A percentile compares a stretch with the other conserved stretches of the same genome.
Conservation (phyloP, 225 moss, liverwort and hornwort species). For the Marchantia paleacea region DNA sequence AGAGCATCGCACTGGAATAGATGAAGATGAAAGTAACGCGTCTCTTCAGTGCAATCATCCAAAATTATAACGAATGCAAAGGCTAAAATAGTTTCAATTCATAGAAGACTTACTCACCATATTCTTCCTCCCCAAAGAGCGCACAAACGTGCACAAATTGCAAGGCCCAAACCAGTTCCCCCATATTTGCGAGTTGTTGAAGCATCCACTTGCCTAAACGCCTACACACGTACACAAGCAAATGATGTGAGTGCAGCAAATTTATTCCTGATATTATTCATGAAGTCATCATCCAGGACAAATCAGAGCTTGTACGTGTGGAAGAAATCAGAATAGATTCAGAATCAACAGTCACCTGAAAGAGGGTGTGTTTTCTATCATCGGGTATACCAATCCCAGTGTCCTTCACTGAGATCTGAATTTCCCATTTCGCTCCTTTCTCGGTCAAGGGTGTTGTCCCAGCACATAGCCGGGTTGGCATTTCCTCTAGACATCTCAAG, state of each 20-base stretch:
- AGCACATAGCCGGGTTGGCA: background rate
- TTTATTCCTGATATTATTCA: background rate
- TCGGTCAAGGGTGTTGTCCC: background rate
- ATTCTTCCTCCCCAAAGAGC: constrained; percentile 34
- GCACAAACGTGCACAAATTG: constrained; percentile 41
- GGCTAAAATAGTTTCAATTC: background rate
- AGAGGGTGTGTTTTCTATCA: constrained; percentile 33
- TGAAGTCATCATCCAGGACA: too few relatives aligned
- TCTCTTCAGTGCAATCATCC: background rate
- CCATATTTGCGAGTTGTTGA: constrained; percentile 42
- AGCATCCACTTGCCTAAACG: constrained; percentile 41
- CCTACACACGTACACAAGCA: constrained; percentile 2
- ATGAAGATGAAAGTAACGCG: background rate
- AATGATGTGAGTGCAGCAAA: background rate
- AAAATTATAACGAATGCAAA: background rate
- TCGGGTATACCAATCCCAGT: constrained; percentile 41
- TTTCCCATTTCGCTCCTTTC: constrained; percentile 20
- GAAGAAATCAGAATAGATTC: background rate
- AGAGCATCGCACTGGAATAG: background rate
- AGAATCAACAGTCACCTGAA: constrained; percentile 22
- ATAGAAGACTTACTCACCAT: constrained; percentile 12
- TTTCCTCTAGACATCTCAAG: background rate
- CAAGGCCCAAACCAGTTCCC: constrained; percentile 43
- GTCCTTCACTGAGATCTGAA: constrained; percentile 34
- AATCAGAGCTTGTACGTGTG: too few relatives aligned